phyloP scores from a whole-genome alignment of 2,329 filamentous ascomycete species.

The Alternaria atra region DNA sequence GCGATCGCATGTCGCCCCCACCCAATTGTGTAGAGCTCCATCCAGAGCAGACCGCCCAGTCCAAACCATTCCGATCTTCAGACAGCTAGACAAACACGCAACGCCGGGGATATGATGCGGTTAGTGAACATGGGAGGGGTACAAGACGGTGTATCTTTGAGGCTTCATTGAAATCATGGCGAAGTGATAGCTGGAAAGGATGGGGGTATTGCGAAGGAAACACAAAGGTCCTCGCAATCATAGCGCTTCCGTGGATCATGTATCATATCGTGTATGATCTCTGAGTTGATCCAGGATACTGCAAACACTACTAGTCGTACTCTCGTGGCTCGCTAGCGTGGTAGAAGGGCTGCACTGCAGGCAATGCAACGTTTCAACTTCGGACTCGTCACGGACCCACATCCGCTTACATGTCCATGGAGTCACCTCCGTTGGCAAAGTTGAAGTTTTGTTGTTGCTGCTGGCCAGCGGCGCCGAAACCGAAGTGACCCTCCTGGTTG shows the following conservation, averaged over 20 bases:
- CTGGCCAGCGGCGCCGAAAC: slow-evolving; percentile 72
- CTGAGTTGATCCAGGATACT: slow-evolving; percentile 22
- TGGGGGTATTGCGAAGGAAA: slow-evolving; percentile 37
- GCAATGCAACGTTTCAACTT: slow-evolving; percentile 17
- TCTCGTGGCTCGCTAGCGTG: slow-evolving; percentile 16
- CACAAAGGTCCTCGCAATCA: slow-evolving; percentile 24
- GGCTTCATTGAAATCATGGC: slow-evolving; percentile 50
- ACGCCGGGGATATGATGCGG: slow-evolving; percentile 56
- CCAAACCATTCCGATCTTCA: slow-evolving; percentile 33
- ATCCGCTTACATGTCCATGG: slow-evolving; percentile 74
- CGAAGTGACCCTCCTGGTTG: slow-evolving; percentile 78
- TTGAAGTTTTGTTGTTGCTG: slow-evolving; percentile 84
- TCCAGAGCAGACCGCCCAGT: slow-evolving; percentile 29
- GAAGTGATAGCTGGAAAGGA: slow-evolving; percentile 34
- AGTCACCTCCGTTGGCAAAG: slow-evolving; percentile 82
- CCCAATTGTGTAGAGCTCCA: slow-evolving; percentile 22
- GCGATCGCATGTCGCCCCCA: slow-evolving; percentile 23
- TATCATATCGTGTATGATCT: slow-evolving; percentile 37
- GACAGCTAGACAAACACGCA: slow-evolving; percentile 42
- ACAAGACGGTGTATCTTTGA: slow-evolving; percentile 55
- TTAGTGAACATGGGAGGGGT: slow-evolving; percentile 45
- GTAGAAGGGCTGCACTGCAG: slow-evolving; percentile 10
- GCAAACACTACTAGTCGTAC: slow-evolving; percentile 19
- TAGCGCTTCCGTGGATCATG: slow-evolving; percentile 35
- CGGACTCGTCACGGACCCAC: slow-evolving; percentile 9